Conservation (phyloP, 345 rosid genomes). For the Hibiscus mutabilis region DNA sequence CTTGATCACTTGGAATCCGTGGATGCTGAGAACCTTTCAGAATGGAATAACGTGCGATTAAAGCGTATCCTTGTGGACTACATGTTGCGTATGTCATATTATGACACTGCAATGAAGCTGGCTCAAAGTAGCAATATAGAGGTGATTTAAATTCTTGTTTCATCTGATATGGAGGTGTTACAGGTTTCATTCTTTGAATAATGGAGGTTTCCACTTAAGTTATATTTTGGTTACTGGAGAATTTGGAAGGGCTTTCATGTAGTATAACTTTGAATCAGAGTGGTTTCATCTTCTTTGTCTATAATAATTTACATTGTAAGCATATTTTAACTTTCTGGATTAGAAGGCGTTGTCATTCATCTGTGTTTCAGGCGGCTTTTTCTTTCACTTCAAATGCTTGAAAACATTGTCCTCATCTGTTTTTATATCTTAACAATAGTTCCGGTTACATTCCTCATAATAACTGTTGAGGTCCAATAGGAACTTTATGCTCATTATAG, state of each 20-base stretch:
- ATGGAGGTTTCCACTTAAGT: not conserved
- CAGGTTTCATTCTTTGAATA: not conserved
- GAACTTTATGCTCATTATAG: not conserved
- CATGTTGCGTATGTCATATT: conserved; percentile 87
- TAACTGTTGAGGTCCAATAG: not conserved
- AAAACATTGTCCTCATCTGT: not conserved
- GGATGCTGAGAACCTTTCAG: conserved; percentile 54
- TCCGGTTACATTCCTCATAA: not conserved
- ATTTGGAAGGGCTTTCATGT: not conserved
- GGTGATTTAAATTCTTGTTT: conserved; percentile 31
- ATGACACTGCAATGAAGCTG: conserved; percentile 69
- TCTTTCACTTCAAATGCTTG: not conserved
- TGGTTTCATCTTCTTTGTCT: not conserved
- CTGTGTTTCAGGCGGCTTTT: not conserved
- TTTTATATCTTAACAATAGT: not conserved
- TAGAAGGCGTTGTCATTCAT: not conserved
- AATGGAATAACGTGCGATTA: conserved; percentile 63
- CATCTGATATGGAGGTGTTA: not conserved
- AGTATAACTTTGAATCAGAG: not conserved
- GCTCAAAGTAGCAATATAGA: conserved; percentile 65
- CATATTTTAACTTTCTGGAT: not conserved
- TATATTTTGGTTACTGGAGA: not conserved
- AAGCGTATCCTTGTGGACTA: conserved; percentile 90
- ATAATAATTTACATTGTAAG: not conserved
- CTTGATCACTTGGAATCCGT: conserved; percentile 82